phyloP scores from a whole-genome alignment of 768 basidiomycete species.

The Kwoniella shandongensis region DNA sequence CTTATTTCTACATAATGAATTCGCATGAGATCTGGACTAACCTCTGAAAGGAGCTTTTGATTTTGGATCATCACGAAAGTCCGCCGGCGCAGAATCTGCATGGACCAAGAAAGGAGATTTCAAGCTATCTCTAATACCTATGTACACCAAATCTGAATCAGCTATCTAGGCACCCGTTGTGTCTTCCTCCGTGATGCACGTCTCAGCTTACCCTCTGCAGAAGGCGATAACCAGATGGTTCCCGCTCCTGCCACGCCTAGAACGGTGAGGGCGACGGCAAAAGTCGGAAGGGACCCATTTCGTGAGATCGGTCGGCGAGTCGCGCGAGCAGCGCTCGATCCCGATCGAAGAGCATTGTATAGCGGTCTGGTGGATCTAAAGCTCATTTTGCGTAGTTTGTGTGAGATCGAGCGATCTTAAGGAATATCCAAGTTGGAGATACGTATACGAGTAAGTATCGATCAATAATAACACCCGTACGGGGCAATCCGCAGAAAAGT shows the following conservation, averaged over 20 bases:
- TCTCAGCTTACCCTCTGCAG: slow-evolving; percentile 1
- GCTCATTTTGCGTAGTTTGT: neutral
- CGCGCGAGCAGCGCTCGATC: no score
- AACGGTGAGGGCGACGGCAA: slow-evolving; percentile 1
- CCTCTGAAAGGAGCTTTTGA: slow-evolving; percentile 13
- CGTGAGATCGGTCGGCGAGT: neutral
- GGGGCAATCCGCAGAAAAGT: no score
- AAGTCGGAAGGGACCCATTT: neutral
- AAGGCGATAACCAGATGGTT: neutral
- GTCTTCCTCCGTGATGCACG: neutral
- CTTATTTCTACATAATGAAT: no score
- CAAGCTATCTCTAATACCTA: neutral
- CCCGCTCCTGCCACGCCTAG: no score
- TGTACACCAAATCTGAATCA: neutral
- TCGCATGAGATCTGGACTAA: neutral
- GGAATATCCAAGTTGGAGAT: no score
- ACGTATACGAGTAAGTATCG: no score
- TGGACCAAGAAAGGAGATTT: slow-evolving; percentile 4
- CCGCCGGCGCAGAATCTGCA: slow-evolving; percentile 7
- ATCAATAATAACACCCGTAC: no score
- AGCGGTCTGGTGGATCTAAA: neutral
- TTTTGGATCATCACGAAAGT: slow-evolving; percentile 20
- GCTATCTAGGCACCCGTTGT: neutral
- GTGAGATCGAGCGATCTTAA: no score
- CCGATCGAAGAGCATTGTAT: neutral